phyloP scores from a whole-genome alignment of 495 filamentous ascomycete genomes.

The Trichoderma asperelloides region DNA sequence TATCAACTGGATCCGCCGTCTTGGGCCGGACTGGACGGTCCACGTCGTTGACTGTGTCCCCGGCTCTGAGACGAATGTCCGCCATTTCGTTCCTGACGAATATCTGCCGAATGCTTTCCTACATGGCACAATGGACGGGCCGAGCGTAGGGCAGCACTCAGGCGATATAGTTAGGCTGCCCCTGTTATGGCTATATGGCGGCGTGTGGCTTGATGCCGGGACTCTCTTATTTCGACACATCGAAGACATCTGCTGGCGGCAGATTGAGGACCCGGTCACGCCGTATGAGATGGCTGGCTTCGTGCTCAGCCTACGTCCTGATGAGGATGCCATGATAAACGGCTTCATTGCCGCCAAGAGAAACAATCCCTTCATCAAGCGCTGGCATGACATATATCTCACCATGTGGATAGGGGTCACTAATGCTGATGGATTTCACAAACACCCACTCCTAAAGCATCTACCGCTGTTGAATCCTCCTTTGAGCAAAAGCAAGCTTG shows the following conservation, averaged over 20 bases:
- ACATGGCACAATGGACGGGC: conserved; percentile 26
- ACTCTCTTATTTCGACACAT: conserved; percentile 28
- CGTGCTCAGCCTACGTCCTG: conserved; percentile 20
- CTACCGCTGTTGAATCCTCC: conserved; percentile 20
- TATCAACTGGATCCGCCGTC: conserved; percentile 25
- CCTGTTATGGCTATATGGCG: conserved; percentile 27
- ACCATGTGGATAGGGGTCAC: conserved; percentile 28
- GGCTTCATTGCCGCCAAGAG: conserved; percentile 30
- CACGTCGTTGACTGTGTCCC: conserved; percentile 19
- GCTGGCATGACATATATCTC: conserved; percentile 30
- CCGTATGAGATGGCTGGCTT: conserved; percentile 28
- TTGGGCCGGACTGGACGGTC: conserved; percentile 24
- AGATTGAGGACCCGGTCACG: conserved; percentile 26
- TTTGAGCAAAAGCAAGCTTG: conserved; percentile 16
- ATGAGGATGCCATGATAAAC: conserved; percentile 26
- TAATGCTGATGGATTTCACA: conserved; percentile 21
- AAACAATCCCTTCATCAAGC: conserved; percentile 28
- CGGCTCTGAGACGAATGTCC: conserved; percentile 20
- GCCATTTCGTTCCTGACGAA: conserved; percentile 7
- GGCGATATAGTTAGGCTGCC: conserved; percentile 31
- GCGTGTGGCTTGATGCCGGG: conserved; percentile 33
- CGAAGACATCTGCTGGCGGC: conserved; percentile 34
- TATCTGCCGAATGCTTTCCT: conserved; percentile 28
- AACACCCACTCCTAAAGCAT: conserved; percentile 26
- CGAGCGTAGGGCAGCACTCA: conserved; percentile 21